Conservation (phyloP, 1,284 basidiomycete genomes). For the Polyporus tsugae region DNA sequence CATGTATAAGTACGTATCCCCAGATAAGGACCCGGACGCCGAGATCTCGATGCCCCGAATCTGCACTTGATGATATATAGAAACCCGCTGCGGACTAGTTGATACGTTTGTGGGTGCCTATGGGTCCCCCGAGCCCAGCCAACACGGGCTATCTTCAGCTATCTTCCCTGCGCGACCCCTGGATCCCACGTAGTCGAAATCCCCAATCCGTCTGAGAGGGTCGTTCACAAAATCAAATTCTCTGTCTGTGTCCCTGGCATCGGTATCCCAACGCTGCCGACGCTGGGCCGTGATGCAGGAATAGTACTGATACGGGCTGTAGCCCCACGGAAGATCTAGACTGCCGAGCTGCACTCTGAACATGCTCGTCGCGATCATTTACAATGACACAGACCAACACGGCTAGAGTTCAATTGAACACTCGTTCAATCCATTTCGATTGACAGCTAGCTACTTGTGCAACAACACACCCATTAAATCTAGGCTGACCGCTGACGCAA, state of each 20-base stretch:
- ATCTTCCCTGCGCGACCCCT: not conserved
- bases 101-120: conserved; percentile 25
- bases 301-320: too few species aligned
- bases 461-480: not conserved
- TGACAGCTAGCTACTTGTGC: not conserved
- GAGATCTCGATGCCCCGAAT: not conserved
- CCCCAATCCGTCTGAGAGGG: not conserved
- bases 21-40: not conserved
- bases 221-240: not conserved
- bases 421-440: not conserved
- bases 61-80: not conserved
- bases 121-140: conserved; percentile 21
- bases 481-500: not conserved
- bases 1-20: not conserved
- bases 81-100: not conserved
- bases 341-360: too few species aligned
- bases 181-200: not conserved
- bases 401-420: not conserved
- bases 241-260: not conserved
- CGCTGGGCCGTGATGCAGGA: not conserved
- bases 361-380: not conserved
- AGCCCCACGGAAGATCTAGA: not conserved
- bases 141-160: not conserved
- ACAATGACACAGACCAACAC: not conserved
- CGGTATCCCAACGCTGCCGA: not conserved